Evolutionary conservation across 2,329 filamentous ascomycete species (phyloP).

Genomic region (Elsinoe batatas): DNA sequence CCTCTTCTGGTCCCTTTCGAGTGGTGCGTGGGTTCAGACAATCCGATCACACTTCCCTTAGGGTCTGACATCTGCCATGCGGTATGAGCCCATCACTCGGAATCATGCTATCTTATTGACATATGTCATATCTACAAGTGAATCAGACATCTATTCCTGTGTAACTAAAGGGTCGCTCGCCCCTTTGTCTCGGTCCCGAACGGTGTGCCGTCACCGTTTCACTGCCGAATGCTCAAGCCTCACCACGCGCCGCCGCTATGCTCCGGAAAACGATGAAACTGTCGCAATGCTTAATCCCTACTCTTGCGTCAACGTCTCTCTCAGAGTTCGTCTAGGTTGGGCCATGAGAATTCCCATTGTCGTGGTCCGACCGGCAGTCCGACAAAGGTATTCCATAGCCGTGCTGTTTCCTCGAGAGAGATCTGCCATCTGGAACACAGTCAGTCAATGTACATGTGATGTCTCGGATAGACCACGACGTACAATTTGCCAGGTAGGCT

Average conservation of each 20-base stretch:
- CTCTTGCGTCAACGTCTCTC: slow-evolving; percentile 8
- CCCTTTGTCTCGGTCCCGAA: slow-evolving; percentile 7
- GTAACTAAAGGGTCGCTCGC: not conserved
- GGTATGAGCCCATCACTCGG: not conserved
- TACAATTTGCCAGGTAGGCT: slow-evolving; percentile 59
- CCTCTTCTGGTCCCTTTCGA: not conserved
- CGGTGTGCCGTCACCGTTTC: slow-evolving; percentile 8
- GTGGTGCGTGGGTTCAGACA: slow-evolving; percentile 4
- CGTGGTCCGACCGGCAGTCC: slow-evolving; percentile 49
- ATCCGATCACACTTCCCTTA: not conserved
- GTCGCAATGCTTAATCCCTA: slow-evolving; percentile 10
- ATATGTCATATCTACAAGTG: not conserved
- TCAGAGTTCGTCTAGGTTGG: slow-evolving; percentile 26
- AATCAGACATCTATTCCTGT: not conserved
- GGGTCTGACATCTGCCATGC: not conserved
- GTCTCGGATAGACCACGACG: slow-evolving; percentile 33
- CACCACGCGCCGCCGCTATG: slow-evolving; percentile 11
- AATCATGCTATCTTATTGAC: not conserved
- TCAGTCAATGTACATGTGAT: not conserved
- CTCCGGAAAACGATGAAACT: slow-evolving; percentile 11
- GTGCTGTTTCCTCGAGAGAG: slow-evolving; percentile 41
- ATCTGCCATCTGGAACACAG: slow-evolving; percentile 34
- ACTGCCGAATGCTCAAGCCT: not conserved
- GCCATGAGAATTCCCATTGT: slow-evolving; percentile 44
- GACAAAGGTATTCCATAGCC: slow-evolving; percentile 53